These are phyloP conservation scores for Picea abies DNA, from an alignment of 83 land plant genomes.

Conservation along the genomic window DNA sequence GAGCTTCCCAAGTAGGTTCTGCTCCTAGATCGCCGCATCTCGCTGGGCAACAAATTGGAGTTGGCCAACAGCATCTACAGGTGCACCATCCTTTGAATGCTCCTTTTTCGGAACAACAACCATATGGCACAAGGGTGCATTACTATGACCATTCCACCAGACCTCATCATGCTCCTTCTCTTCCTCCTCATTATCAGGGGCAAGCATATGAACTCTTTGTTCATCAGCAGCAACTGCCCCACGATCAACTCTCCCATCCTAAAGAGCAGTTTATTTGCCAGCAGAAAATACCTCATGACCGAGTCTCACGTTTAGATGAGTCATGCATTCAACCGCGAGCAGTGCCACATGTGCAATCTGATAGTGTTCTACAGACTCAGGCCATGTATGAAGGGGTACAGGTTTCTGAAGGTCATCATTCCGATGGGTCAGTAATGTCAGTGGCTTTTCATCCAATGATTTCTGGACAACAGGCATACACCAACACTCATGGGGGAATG, in stretches of 20 bases:
- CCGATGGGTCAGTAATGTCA: conserved; percentile 7
- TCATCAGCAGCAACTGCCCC: neutral
- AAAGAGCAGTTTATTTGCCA: neutral
- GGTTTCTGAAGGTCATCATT: conserved; percentile 9
- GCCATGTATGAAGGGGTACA: neutral
- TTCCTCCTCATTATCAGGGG: conserved; percentile 10
- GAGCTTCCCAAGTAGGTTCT: neutral
- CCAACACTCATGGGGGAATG: neutral
- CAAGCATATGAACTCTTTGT: conserved; percentile 17
- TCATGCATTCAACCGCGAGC: neutral
- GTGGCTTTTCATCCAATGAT: conserved; percentile 12
- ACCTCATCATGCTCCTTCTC: neutral
- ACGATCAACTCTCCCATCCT: conserved; percentile 3
- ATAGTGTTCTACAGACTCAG: neutral
- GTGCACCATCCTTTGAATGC: conserved; percentile 8
- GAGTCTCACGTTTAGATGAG: too few relatives aligned
- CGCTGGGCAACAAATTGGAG: neutral
- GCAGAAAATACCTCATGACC: too few relatives aligned
- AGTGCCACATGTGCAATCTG: neutral
- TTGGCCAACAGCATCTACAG: conserved; percentile 11
- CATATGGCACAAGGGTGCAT: conserved; percentile 11
- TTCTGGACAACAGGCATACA: conserved; percentile 13
- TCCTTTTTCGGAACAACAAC: neutral
- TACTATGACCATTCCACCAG: conserved; percentile 9
- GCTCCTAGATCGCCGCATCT: neutral